Percentiles rank a stretch among this genome's conserved stretches.
phyloP scores from a whole-genome alignment of 768 basidiomycete species.

The Trametes cinnabarina region DNA sequence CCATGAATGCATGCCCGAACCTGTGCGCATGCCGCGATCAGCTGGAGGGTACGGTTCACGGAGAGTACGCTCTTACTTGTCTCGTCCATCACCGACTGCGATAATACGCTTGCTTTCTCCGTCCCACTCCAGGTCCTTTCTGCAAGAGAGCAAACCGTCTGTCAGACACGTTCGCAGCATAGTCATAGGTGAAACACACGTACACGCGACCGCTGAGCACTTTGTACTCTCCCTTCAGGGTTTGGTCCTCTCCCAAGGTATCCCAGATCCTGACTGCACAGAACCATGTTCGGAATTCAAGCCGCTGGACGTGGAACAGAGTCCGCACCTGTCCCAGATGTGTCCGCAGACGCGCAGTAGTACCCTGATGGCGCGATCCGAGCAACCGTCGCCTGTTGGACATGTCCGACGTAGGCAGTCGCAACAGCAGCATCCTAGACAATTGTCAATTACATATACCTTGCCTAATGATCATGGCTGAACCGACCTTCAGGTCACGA shows the following conservation, averaged over 20 bases:
- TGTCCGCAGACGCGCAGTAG: conserved; percentile 92
- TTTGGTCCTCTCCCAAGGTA: conserved; percentile 78
- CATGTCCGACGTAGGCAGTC: conserved; percentile 73
- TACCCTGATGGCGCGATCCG: conserved; percentile 91
- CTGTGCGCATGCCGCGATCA: conserved; percentile 36
- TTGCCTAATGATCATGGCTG: not conserved
- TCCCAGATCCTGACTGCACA: conserved; percentile 90
- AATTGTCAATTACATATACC: conserved; percentile 4
- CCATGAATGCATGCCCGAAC: conserved; percentile 80
- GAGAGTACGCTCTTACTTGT: conserved; percentile 54
- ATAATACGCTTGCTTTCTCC: conserved; percentile 96
- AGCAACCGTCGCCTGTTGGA: conserved; percentile 83
- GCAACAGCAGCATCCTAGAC: conserved; percentile 63
- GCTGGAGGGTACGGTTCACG: not conserved
- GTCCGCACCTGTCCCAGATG: conserved; percentile 68
- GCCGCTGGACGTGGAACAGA: not conserved
- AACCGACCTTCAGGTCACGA: conserved; percentile 76
- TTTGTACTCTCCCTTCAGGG: conserved; percentile 78
- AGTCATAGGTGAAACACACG: conserved; percentile 29
- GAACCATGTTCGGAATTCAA: not conserved
- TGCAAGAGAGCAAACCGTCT: conserved; percentile 26
- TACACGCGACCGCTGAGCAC: conserved; percentile 74
- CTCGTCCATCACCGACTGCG: conserved; percentile 88
- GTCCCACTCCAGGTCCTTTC: conserved; percentile 96
- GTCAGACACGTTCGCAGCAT: too few species aligned